Evolutionary conservation across 257 asterid species (phyloP), one percentile per base, ranked within the genome.

Genomic region (Plectranthus barbatus): DNA sequence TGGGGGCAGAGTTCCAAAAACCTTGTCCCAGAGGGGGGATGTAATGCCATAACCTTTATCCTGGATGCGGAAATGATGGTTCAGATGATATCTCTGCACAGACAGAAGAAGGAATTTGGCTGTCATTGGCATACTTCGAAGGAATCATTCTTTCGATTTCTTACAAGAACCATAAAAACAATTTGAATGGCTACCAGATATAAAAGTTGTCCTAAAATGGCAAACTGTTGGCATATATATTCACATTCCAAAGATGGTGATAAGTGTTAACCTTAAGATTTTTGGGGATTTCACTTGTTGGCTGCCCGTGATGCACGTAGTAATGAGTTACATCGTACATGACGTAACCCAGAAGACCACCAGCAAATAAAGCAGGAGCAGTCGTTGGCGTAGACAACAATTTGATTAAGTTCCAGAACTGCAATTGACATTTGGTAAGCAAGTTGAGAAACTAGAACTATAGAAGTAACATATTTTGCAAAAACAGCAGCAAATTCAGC

Each of bases 261-360:
- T n/a, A n/a, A n/a, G n/a, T n/a, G n/a, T n/a, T n/a, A n/a, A 87
- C 97, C 97, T 86, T 88, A 69, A 88, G 96, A 53, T 51, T 64
- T 53, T 84, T 83, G 7, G 87, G 77, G 11, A 80, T 20, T 52
- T 78, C 76, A 19, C 73, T 77, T 66, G 81, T 77, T 54, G 98
- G 98, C 67, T 86, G 95, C 0, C 87, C 92, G 17, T 91, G 95
- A 79, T 91, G 98, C 79, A 91, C 70, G 52, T 86, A 86, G 84
- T 88, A 91, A 80, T 91, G 96, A 46, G 95, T 91, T 11, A 85
- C 85, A 5, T 91, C 98, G 49, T 91, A 91, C 76, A 91, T 83
- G 66, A 91, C 88, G 33, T 91, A 91, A 37, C 95, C 95, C 7
- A 91, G 80, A 31, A 91, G 76, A 56, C 86, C 86, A 58, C 98